These are phyloP conservation scores for Thraustochytrium striatum DNA, from an alignment of 352 stramenopile species.

Conservation along the genomic window DNA sequence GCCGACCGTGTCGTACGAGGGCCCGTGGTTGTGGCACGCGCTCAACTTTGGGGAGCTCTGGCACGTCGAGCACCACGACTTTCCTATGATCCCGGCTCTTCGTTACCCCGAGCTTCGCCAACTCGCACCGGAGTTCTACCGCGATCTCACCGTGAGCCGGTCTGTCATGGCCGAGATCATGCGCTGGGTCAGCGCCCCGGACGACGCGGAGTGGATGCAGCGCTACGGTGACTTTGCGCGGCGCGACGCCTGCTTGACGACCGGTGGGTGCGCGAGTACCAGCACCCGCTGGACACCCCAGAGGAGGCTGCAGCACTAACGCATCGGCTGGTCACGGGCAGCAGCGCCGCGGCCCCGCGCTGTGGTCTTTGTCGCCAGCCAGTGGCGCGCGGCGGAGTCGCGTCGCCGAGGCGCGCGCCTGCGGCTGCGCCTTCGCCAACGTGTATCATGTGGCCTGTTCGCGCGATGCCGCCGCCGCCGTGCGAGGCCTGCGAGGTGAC, in stretches of 20 bases:
- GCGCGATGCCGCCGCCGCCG: too few species aligned
- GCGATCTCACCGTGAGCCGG: not conserved
- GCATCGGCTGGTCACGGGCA: too few species aligned
- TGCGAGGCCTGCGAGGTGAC: too few species aligned
- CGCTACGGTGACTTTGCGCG: conserved; percentile 33
- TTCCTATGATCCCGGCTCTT: conserved; percentile 46
- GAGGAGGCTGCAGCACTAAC: not conserved
- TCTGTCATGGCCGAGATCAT: conserved; percentile 1
- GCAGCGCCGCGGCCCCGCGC: too few species aligned
- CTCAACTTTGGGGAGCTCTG: conserved; percentile 52
- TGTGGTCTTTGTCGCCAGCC: too few species aligned
- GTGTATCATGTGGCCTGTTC: too few species aligned
- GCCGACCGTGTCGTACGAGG: conserved; percentile 51
- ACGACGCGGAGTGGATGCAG: conserved; percentile 39
- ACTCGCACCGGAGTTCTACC: conserved; percentile 24
- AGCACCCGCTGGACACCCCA: not conserved
- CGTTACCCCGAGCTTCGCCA: not conserved
- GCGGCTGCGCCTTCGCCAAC: too few species aligned
- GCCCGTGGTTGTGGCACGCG: conserved; percentile 51
- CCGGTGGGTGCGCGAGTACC: conserved; percentile 17
- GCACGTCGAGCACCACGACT: conserved; percentile 55
- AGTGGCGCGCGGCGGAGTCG: too few species aligned
- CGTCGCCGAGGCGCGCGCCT: too few species aligned
- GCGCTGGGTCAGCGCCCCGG: not conserved
- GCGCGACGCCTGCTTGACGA: conserved; percentile 39